Evolutionary conservation across 2,329 filamentous ascomycete species (phyloP), one percentile per base, ranked within the genome.

Genomic region (Apiospora saccharicola): DNA sequence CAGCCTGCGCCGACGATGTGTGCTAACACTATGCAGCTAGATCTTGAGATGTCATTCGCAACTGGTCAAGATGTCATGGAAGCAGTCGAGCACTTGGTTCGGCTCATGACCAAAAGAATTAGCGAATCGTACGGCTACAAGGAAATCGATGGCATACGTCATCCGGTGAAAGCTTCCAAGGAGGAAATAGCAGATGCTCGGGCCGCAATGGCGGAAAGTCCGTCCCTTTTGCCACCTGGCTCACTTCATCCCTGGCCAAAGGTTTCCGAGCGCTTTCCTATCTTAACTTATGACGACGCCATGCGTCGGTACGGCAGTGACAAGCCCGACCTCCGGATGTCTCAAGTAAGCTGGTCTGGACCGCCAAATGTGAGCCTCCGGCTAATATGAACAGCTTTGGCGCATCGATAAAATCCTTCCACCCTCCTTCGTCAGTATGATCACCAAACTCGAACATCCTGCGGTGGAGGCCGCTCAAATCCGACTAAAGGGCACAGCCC

Each of bases 1-100:
- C 4, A 30, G 19, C n/a, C 16, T 26, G 41, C n/a, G 22, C 19
- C n/a, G 6, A 34, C 43, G 14, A 19, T 24, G 13, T 10, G 73
- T 69, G 74, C 69, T 71, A 69, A 71, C 72, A 10, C n/a, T 4
- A 43, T 16, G 19, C 77, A 96, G 91, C 88, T 98, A 70, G 96
- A 99, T 88, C 82, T 99, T 77, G 96, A 99, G 81, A 96, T 97
- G 92, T 90, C 93, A 0, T 99, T 98, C 83, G 91, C 92, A 0
- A 90, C 86, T 7, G 92, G 92, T 8, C 82, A 90, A 68, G 88
- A 92, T 75, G 92, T 97, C 12, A 95, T 94, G 90, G 72, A 71
- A 4, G 74, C 81, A 2, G 79, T 88, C 5, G 88, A 91, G 75
- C 71, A 71, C 1, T 81, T 94, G 3, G 79, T 94, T 8, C 83